Evolutionary conservation across 345 rosid species (phyloP).

Genomic region (Turritis glabra): DNA sequence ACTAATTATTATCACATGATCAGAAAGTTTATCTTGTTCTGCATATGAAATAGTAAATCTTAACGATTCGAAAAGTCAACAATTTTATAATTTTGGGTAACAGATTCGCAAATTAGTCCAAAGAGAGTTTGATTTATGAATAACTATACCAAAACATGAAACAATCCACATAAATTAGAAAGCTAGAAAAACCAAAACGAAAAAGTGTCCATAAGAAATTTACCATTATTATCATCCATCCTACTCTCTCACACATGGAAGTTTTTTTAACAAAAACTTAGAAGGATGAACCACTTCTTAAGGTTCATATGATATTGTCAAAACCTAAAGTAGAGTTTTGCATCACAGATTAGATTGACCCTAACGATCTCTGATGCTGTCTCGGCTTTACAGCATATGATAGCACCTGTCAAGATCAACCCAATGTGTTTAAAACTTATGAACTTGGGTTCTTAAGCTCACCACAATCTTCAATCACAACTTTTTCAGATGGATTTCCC

Average conservation of each 20-base stretch:
- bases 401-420: constrained; percentile 2
- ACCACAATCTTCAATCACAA: constrained; percentile 75
- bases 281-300: not conserved
- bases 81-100: not conserved
- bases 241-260: not conserved
- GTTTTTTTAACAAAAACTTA: not conserved
- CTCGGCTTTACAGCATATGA: not conserved
- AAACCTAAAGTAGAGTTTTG: not conserved
- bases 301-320: not conserved
- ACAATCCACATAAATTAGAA: not conserved
- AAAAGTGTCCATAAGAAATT: not conserved
- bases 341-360: not conserved
- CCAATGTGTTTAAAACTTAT: not conserved
- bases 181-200: not conserved
- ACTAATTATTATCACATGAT: not conserved
- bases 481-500: constrained; percentile 52
- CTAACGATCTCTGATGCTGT: not conserved
- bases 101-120: not conserved
- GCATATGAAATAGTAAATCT: no score
- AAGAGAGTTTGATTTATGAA: not conserved
- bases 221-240: not conserved
- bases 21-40: not conserved
- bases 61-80: no score
- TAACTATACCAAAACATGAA: not conserved
- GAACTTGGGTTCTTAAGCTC: constrained; percentile 50